Conservation (phyloP, 73 alveolate species). For the Paramecium sonneborni region DNA sequence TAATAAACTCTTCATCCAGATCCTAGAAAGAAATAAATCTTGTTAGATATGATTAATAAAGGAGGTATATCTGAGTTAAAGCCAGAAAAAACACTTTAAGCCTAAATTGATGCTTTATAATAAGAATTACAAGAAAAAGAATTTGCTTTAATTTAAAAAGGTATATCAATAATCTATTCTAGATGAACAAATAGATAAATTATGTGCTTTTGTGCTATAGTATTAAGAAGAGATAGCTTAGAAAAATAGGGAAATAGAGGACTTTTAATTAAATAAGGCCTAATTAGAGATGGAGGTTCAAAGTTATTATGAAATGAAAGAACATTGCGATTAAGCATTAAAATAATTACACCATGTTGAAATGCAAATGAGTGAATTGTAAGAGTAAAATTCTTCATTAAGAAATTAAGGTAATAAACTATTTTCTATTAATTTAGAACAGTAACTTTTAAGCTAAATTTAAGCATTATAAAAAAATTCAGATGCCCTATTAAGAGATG, state of each 20-base stretch:
- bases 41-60: neutral
- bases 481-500: neutral
- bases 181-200: neutral
- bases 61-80: neutral
- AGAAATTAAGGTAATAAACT: neutral
- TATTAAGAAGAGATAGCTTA: neutral
- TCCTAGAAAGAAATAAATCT: conserved; percentile 11
- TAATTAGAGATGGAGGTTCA: neutral
- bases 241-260: neutral
- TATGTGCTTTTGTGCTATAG: neutral
- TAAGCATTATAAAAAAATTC: conserved; percentile 9
- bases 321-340: neutral
- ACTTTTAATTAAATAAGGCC: neutral
- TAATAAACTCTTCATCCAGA: neutral
- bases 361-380: conserved; percentile 1
- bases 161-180: neutral
- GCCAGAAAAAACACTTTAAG: neutral
- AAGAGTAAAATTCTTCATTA: neutral
- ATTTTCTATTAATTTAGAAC: neutral
- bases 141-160: neutral
- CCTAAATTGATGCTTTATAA: neutral
- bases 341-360: conserved; percentile 14
- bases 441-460: neutral
- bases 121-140: neutral
- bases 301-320: neutral